Base-by-base conservation (phyloP, 345 rosid species). In the Theobroma cacao region DNA sequence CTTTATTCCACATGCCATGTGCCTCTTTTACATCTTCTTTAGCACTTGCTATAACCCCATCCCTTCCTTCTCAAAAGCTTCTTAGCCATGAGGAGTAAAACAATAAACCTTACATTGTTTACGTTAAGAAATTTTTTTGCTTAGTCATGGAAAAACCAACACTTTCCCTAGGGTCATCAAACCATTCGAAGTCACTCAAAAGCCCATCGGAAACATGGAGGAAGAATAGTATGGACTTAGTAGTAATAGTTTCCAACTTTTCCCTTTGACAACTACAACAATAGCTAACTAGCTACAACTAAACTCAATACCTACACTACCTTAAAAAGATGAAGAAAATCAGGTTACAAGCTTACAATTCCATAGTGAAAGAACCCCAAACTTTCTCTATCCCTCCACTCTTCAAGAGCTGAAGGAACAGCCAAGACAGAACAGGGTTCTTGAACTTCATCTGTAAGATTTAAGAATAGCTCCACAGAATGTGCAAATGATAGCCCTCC, bases 401-500 rank as follows among this genome's bases (percentile, higher is more conserved):
- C n/a, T n/a, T n/a, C n/a, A 14, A 45, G 28, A 17, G 12, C 17
- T 5, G 60, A 71, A 1, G 18, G 38, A 17, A 53, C 48, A 69
- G 6, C 1, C 12, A 34, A 34, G 26, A 69, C 2, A 47, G 4
- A 28, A 45, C 15, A 30, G 7, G n/a, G n/a, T n/a, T 7, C 30
- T 50, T 18, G 28, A 48, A 7, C 59, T 48, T 79, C 41, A 92
- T 72, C 93, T 81, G 60, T 91, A 93, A 55, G 93, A 90, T 76
- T 82, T 90, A n/a, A 93, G 92, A 55, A 85, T 80, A 70, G 97
- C 84, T 69, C 95, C 95, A 66, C 95, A 93, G 50, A 87, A 90
- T 26, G 92, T 91, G 69, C 95, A 91, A 5, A 89, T 84, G 0
- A 92, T 87, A 56, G 95, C 97, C 77, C 78, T 88, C 97, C 95